These are phyloP conservation scores for Paramecium biaurelia DNA, from an alignment of 73 alveolate species.

Conservation along the genomic window DNA sequence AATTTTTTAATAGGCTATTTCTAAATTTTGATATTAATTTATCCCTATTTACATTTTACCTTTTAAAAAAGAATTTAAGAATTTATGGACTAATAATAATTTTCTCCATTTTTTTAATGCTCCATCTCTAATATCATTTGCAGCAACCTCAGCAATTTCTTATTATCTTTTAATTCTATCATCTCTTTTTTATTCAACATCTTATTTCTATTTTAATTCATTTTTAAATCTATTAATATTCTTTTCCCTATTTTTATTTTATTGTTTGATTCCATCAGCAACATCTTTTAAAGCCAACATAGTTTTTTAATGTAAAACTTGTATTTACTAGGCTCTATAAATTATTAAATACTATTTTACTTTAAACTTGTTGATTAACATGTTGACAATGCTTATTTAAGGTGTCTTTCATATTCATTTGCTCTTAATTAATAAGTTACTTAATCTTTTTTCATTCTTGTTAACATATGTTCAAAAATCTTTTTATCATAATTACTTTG, in stretches of 20 bases:
- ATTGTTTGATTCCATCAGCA: neutral
- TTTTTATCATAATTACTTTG: neutral
- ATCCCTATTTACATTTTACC: constrained; percentile 59
- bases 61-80: constrained; percentile 47
- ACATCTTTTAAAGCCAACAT: neutral
- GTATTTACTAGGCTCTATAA: neutral
- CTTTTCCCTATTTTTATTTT: constrained; percentile 53
- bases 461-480: constrained; percentile 57
- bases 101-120: constrained; percentile 64
- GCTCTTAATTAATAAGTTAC: constrained; percentile 37
- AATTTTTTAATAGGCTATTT: constrained; percentile 53
- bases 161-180: constrained; percentile 62
- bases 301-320: neutral
- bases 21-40: constrained; percentile 5
- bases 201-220: constrained; percentile 1
- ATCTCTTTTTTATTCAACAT: constrained; percentile 57
- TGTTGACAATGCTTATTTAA: neutral
- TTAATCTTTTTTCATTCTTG: constrained; percentile 55
- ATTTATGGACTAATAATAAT: constrained; percentile 51
- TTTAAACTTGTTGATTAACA: constrained; percentile 10
- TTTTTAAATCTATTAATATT: constrained; percentile 44
- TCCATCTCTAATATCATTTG: constrained; percentile 57
- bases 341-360: neutral
- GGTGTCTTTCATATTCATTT: neutral
- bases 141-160: constrained; percentile 67